These are phyloP conservation scores for Phytophthora citrophthora DNA, from an alignment of 352 stramenopile genomes.

Conservation along the genomic window DNA sequence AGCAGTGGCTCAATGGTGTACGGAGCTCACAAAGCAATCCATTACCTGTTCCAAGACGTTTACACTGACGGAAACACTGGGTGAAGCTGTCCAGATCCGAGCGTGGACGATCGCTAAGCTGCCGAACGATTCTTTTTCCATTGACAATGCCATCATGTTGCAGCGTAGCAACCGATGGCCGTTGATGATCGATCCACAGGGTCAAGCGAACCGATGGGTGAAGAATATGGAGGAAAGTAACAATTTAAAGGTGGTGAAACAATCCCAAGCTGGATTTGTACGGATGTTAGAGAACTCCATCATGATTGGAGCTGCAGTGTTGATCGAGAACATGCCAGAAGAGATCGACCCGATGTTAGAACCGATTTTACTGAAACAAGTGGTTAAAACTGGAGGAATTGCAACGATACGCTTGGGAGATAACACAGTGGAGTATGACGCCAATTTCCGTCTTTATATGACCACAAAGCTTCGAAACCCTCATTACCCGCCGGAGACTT, in stretches of 20 bases:
- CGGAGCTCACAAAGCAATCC: constrained; percentile 55
- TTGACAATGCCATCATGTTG: constrained; percentile 96
- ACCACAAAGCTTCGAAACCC: constrained; percentile 95
- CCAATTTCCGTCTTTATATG: constrained; percentile 94
- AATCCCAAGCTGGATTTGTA: constrained; percentile 93
- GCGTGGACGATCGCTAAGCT: constrained; percentile 95
- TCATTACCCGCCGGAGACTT: constrained; percentile 95
- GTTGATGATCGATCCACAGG: constrained; percentile 97
- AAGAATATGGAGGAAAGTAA: constrained; percentile 94
- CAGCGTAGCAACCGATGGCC: constrained; percentile 92
- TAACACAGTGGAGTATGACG: constrained; percentile 95
- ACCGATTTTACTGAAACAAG: constrained; percentile 93
- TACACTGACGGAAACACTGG: constrained; percentile 87
- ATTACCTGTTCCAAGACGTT: constrained; percentile 88
- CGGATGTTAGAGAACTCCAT: constrained; percentile 96
- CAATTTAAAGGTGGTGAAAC: constrained; percentile 94
- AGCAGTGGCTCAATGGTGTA: constrained; percentile 87
- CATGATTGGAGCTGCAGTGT: constrained; percentile 92
- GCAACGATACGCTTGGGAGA: constrained; percentile 93
- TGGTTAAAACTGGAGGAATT: constrained; percentile 90
- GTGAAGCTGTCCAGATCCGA: constrained; percentile 93
- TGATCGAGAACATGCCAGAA: constrained; percentile 95
- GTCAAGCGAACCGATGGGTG: constrained; percentile 95
- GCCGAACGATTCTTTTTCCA: constrained; percentile 95
- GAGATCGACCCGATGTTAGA: constrained; percentile 95